These are phyloP conservation scores for Arthrobotrys pseudoclavata DNA, from an alignment of 2,329 filamentous ascomycete species.

Conservation along the genomic window DNA sequence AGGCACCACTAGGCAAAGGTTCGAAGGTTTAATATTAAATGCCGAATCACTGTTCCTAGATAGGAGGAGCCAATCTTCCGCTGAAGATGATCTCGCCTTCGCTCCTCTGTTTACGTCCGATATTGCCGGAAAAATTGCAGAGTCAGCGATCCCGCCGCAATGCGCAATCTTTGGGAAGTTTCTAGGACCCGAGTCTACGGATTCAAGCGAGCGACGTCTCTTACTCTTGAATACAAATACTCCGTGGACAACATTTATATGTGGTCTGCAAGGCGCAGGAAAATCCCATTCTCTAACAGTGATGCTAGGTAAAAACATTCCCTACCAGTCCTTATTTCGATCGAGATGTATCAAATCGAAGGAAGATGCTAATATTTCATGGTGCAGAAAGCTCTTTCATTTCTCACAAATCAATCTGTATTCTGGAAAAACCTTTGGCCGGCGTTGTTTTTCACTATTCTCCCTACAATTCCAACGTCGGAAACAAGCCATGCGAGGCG, in stretches of 20 bases:
- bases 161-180: constrained; percentile 25
- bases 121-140: background rate
- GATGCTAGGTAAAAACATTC: constrained; percentile 33
- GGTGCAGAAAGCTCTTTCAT: constrained; percentile 36
- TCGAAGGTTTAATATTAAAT: background rate
- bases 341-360: background rate
- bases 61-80: background rate
- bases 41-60: background rate
- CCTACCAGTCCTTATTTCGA: background rate
- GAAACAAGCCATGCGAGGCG: constrained; percentile 48
- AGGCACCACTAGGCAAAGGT: background rate
- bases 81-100: background rate
- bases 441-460: constrained; percentile 36
- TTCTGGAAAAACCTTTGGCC: constrained; percentile 21
- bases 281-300: constrained; percentile 52
- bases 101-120: constrained; percentile 27
- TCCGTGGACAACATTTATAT: constrained; percentile 48
- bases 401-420: background rate
- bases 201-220: background rate
- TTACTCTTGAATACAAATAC: constrained; percentile 43
- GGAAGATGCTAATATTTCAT: background rate
- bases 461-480: constrained; percentile 7
- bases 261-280: constrained; percentile 47
- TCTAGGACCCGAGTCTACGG: background rate
- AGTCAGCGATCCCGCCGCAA: background rate